Base-by-base conservation (phyloP, 352 stramenopile genomes). In the Saprolegnia parasitica region DNA sequence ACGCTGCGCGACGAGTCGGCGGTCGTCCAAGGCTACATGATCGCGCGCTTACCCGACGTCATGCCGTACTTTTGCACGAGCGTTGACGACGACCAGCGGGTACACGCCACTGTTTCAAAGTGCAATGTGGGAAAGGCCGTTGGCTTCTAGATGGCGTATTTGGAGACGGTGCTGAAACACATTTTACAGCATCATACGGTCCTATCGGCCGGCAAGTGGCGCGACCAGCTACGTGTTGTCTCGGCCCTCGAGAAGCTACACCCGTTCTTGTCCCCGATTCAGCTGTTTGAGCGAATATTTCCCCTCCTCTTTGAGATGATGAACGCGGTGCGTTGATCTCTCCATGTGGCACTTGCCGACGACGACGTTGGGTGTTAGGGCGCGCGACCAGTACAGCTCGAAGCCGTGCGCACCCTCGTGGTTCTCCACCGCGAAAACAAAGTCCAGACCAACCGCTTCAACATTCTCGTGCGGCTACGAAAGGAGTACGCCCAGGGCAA, bases 231-330 rank as follows among this genome's bases (percentile, higher is more conserved):
- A 21, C 66, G 74, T 24, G 86, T 91, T 68, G 74, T 94, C 42
- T 78, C 89, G 64, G 84, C 76, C 6, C 64, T 94, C 16, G 66
- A 82, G 21, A 75, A 78, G 23, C 87, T 93, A 47, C 80, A 81
- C 15, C 68, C 77, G 6, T 89, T 81, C 77, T 80, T 77, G 26
- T 80, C 83, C 15, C 79, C 80, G 8, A 62, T 76, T 13, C 83
- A 91, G 54, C 83, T 89, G 72, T 84, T 88, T 67, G 83, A 91
- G 47, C 84, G 83, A 72, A 74, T 91, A 42, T 83, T 88, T 26
- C 86, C 86, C 5, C 86, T 93, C 21, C 62, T 93, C 24, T 91
- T 91, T 62, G 86, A 90, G 42, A 73, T 90, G 4, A 83, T 91
- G 50, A 85, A 91, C 73, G 81, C 63, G 16, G 63, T 70, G 56